Base-by-base conservation (phyloP, 2,329 filamentous ascomycete species). In the Talaromyces amestolkiae region DNA sequence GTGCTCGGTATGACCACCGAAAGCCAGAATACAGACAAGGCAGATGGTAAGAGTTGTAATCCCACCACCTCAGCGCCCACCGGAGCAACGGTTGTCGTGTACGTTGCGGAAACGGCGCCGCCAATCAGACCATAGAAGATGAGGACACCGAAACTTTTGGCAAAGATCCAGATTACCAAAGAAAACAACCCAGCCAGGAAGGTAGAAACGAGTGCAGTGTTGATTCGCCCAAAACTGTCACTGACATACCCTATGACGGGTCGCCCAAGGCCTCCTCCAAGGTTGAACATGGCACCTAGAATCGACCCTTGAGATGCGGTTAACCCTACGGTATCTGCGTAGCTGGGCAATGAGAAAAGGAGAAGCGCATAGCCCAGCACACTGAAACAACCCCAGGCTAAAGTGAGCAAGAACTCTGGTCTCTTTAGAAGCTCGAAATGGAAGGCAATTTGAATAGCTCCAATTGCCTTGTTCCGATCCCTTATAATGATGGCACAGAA, bases 281-380 rank as follows among this genome's bases (percentile, higher is more conserved):
- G 75, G 68, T 89, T 90, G 61, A 90, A 76, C 10, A 90, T 70
- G 0, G 88, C 88, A 3, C 84, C 84, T n/a, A 89, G 81, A 45
- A 87, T 79, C 15, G 84, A 83, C 0, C 85, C 87, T 72, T 90
- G 87, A n/a, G 83, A 77, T 1, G 85, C 77, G 0, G 80, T 80
- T 3, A 90, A 80, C 0, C 87, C 87, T 41, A 89, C 82, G 0
- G 82, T 82, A 1, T 86, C 19, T 45, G 62, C 86, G 70, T 88
- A 90, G 66, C 85, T 87, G 1, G 88, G 85, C 9, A 91, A 74
- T 2, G 84, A 87, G 76, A 89, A 91, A 2, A 90, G 79, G 1
- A 90, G 75, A 0, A 87, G 84, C 22, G 89, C 84, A 68, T 90
- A 90, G 6, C 86, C 88, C 6, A 91, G 77, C 82, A 89, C 86